Base-by-base conservation (phyloP, 345 rosid genomes). In the Citrus maxima region DNA sequence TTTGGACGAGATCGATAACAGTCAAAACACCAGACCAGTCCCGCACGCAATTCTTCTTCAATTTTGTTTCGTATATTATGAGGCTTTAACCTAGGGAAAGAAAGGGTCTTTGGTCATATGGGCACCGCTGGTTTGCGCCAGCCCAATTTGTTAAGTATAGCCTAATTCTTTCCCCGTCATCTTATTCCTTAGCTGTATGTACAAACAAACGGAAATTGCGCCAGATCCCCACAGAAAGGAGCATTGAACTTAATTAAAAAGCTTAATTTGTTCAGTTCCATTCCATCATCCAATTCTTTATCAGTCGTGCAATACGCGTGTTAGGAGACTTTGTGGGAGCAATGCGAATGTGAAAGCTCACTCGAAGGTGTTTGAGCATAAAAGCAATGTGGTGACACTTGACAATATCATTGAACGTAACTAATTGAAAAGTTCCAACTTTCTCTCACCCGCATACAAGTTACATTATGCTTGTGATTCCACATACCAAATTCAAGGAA, bases 141-240 rank as follows among this genome's bases (percentile, higher is more conserved):
- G 49, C 49, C 49, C 14, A 10, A 42, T 3, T 42, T 42, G 13
- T 42, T 42, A 42, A 2, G 1, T 38, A 38, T 12, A 46, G 51
- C 18, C 51, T 46, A 46, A 46, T 12, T 46, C 18, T 13, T 12
- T 46, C 18, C 49, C 49, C 18, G 16, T 3, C 18, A 46, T 46
- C 51, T 46, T 12, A 46, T 12, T 46, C 12, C 51, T 46, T 46
- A 12, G 51, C 32, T 64, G 14, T 56, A 61, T 22, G 70, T 65
- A 21, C 46, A 32, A 61, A 65, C 78, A 65, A 40, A 9, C 10
- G 21, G 59, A 63, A 49, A 59, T 61, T 75, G 71, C 70, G 77
- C 77, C 77, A 62, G 59, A 62, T 74, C 59, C 28, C 40, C 69
- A 51, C 27, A 49, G 40, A 12, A 49, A 1, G 30, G 7, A 24